Base-by-base conservation (phyloP, 208 protist genomes). In the Strigomonas galati region DNA sequence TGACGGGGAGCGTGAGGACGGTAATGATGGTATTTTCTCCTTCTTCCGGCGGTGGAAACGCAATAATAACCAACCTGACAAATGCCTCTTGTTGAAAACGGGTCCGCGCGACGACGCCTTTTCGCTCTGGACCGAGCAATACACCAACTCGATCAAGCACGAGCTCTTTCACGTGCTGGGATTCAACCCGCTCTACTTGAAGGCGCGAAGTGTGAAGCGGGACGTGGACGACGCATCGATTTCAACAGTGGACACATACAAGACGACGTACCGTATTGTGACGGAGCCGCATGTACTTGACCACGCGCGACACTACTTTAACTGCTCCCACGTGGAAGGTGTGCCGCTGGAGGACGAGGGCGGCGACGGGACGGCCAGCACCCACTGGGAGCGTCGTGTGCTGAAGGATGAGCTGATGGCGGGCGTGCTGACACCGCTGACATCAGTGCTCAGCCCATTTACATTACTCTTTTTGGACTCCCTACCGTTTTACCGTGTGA, bases 351-450 rank as follows among this genome's bases (percentile, higher is more conserved):
- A 95, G 56, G 72, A 82, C 46, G 74, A 85, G 32, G 89, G 89
- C 21, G 81, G 70, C 7, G 55, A 60, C 5, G 86, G 85, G n/a
- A 93, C 87, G 0, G 84, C 70, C 0, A 30, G 72, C 10, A 81
- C 76, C 9, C 92, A 97, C 75, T 97, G 85, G 92, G 85, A 94
- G 65, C 78, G 85, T 14, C 32, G 76, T 10, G 48, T 74, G 40
- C 79, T 87, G 48, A 65, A 63, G 7, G 84, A 92, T 48, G 92
- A 97, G 28, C 64, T 90, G 4, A 97, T 97, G 92, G 68, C 78
- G 1, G 92, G 85, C 24, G 65, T 85, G 0, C 69, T 76, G 1
- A 65, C 68, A 5, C 37, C 51, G 0, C 53, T 66, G 17, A 52
- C 72, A 5, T 69, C 83, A 0, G 59, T 65, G 3, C 26, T 93